Evolutionary conservation across 768 basidiomycete species (phyloP).

Genomic region (Mrakia hoshinonis): DNA sequence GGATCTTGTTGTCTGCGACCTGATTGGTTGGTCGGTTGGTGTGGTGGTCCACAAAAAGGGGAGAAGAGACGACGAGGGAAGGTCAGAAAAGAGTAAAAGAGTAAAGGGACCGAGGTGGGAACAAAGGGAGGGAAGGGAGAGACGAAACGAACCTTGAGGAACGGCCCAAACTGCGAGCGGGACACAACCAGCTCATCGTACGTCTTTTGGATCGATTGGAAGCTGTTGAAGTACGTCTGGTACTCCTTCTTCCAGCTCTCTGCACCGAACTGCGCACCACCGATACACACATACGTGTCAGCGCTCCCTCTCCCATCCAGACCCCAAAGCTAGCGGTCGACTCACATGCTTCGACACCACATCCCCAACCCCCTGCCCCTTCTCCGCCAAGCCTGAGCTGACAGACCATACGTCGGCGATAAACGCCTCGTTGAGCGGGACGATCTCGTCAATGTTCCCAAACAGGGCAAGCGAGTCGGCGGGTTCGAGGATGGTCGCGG

Average conservation of each 20-base stretch:
- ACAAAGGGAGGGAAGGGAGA: not conserved
- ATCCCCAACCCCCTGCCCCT: not conserved
- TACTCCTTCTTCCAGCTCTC: not conserved
- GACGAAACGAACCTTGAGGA: not conserved
- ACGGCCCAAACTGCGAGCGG: not conserved
- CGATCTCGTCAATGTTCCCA: slow-evolving; percentile 80
- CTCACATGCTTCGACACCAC: slow-evolving; percentile 2
- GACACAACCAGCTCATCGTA: not conserved
- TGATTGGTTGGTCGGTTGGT: too few species aligned
- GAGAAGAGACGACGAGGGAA: too few species aligned
- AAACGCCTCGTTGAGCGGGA: slow-evolving; percentile 81
- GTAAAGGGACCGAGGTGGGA: not conserved
- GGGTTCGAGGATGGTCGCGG: slow-evolving; percentile 55
- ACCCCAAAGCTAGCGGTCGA: not conserved
- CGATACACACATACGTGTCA: not conserved
- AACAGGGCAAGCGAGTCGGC: slow-evolving; percentile 92
- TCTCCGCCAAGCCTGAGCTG: not conserved
- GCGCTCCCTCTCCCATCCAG: not conserved
- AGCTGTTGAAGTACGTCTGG: not conserved
- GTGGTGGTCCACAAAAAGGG: too few species aligned
- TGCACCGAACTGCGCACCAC: not conserved
- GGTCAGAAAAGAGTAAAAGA: not conserved
- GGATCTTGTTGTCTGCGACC: slow-evolving; percentile 2
- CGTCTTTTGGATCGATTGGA: not conserved
- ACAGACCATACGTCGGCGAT: slow-evolving; percentile 48